These are phyloP conservation scores for Lactarius trivialis DNA, from an alignment of 768 basidiomycete species.

Conservation along the genomic window DNA sequence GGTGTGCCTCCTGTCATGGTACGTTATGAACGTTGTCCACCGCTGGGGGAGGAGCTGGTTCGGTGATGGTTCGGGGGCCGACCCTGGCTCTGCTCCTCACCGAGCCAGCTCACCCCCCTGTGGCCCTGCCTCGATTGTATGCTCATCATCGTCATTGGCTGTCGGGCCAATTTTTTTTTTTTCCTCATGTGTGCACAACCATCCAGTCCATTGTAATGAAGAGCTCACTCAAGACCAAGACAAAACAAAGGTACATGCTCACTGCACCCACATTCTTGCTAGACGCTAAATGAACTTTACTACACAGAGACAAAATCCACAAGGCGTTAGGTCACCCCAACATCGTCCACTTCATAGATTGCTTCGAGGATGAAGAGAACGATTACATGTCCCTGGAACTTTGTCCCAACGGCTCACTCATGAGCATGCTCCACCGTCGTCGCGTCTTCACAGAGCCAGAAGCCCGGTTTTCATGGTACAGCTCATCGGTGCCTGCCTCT, in stretches of 20 bases:
- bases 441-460: constrained; percentile 88
- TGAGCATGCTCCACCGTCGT: constrained; percentile 85
- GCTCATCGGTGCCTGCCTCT: constrained; percentile 90
- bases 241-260: constrained; percentile 75
- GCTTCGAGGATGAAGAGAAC: constrained; percentile 92
- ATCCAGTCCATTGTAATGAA: too few relatives aligned
- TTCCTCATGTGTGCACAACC: too few relatives aligned
- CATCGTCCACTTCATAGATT: constrained; percentile 86
- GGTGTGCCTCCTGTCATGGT: too few relatives aligned
- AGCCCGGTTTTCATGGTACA: constrained; percentile 90
- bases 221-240: constrained; percentile 85
- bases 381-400: constrained; percentile 97
- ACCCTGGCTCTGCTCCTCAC: too few relatives aligned
- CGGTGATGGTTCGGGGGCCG: too few relatives aligned
- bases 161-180: too few relatives aligned
- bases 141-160: too few relatives aligned
- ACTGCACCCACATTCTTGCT: background rate
- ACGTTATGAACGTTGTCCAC: too few relatives aligned
- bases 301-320: constrained; percentile 98
- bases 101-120: too few relatives aligned
- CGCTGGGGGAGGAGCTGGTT: too few relatives aligned
- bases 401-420: constrained; percentile 82
- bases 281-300: constrained; percentile 28
- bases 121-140: too few relatives aligned
- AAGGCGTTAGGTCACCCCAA: constrained; percentile 86